Conservation (phyloP, 2,329 filamentous ascomycete genomes). For the Ophiostoma tasmaniense region DNA sequence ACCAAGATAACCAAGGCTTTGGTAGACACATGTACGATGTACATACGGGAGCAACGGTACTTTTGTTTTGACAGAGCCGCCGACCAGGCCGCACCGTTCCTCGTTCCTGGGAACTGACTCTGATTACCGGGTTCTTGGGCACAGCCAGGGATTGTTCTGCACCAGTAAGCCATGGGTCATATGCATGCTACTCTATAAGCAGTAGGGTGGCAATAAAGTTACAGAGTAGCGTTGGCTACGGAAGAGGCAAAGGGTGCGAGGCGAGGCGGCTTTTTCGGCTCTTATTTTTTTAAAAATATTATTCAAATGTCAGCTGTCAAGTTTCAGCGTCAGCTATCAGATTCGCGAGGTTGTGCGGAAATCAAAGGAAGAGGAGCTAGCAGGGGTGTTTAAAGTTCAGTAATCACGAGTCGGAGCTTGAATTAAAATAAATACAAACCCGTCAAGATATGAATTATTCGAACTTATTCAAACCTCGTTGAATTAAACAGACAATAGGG, state of each 20-base stretch:
- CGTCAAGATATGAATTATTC: no score
- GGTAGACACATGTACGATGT: not conserved
- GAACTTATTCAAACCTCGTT: no score
- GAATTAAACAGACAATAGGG: no score
- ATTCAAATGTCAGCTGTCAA: not conserved
- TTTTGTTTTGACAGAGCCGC: not conserved
- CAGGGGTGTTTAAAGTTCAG: not conserved
- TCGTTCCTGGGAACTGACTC: not conserved
- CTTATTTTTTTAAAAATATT: no score
- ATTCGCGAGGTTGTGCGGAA: slow-evolving; percentile 5
- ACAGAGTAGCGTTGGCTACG: not conserved
- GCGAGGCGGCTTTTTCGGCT: not conserved
- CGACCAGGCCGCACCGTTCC: no score
- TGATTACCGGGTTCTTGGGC: not conserved
- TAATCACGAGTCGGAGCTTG: not conserved
- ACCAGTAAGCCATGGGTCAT: not conserved
- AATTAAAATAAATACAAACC: no score
- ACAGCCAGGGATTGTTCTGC: not conserved
- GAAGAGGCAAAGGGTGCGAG: not conserved
- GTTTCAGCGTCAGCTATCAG: not conserved
- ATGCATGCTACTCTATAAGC: not conserved
- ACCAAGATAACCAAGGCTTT: not conserved
- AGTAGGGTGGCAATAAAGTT: not conserved
- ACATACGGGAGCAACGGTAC: not conserved
- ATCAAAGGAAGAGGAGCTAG: not conserved